Percentiles rank a stretch among this genome's conserved stretches.
phyloP scores from a whole-genome alignment of 495 filamentous ascomycete species.

The Pseudomonodictys pantanalensis region DNA sequence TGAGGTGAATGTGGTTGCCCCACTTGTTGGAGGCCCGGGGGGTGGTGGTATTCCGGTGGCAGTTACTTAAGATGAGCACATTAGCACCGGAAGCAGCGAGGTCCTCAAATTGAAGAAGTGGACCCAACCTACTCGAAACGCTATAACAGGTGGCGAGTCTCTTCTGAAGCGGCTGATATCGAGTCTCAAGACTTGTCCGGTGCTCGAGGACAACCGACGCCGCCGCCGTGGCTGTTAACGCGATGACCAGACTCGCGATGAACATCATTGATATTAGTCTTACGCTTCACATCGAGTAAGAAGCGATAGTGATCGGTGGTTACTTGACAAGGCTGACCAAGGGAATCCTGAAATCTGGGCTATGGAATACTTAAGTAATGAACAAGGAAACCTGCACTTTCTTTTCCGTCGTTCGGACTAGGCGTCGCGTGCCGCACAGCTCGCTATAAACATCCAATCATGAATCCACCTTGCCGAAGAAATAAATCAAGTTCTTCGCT shows the following conservation, averaged over 20 bases:
- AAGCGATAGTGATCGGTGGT: no score
- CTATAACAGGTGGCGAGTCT: background rate
- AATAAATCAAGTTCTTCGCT: no score
- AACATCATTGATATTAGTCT: background rate
- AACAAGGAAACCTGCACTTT: no score
- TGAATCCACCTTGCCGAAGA: no score
- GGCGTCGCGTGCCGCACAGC: no score
- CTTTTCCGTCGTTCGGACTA: no score
- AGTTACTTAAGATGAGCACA: background rate
- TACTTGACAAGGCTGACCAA: no score
- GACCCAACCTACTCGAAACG: background rate
- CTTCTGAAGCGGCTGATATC: background rate
- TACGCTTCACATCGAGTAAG: no score
- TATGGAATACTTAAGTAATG: no score
- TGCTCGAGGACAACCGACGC: background rate
- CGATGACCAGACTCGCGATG: background rate
- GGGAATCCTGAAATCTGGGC: no score
- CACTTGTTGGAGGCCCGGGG: background rate
- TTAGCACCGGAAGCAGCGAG: background rate
- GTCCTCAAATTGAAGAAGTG: no score
- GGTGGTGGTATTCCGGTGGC: background rate
- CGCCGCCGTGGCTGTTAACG: background rate
- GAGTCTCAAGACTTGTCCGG: background rate
- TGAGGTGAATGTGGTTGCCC: background rate
- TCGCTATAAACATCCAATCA: no score